A percentile compares a stretch with the other conserved stretches of the same genome.
Conservation (phyloP, 2,329 filamentous ascomycete genomes). For the Xylariaceae sp. region DNA sequence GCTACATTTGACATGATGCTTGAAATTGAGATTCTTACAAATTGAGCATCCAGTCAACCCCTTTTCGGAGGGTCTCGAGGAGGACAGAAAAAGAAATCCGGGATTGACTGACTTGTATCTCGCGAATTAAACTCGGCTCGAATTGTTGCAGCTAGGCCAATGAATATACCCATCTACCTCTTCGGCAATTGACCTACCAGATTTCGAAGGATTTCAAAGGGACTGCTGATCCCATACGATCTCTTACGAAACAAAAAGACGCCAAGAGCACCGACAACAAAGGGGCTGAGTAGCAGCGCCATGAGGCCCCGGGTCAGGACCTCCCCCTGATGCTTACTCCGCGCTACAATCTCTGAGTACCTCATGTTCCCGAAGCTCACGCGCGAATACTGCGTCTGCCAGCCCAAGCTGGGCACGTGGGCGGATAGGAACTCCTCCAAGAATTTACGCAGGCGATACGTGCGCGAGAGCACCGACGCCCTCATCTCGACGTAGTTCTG, state of each 20-base stretch:
- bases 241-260: conserved; percentile 13
- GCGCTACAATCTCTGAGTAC: conserved; percentile 74
- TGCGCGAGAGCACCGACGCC: conserved; percentile 68
- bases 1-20: too few relatives aligned
- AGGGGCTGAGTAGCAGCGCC: conserved; percentile 27
- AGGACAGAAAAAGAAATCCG: too few relatives aligned
- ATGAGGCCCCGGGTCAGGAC: conserved; percentile 47
- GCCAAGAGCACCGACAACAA: conserved; percentile 19
- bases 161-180: conserved; percentile 1
- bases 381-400: conserved; percentile 86
- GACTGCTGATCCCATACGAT: conserved; percentile 9
- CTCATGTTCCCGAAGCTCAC: conserved; percentile 91
- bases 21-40: too few relatives aligned
- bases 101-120: too few relatives aligned
- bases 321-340: conserved; percentile 63
- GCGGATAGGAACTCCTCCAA: conserved; percentile 79
- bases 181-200: conserved; percentile 1
- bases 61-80: too few relatives aligned
- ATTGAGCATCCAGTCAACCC: too few relatives aligned
- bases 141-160: too few relatives aligned
- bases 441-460: conserved; percentile 76
- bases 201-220: conserved; percentile 8
- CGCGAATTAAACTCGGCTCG: too few relatives aligned
- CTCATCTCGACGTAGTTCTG: conserved; percentile 95
- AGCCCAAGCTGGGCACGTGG: conserved; percentile 71